Conservation (phyloP, 371 early-diverging fungal genomes). For the Lichtheimia ramosa region DNA sequence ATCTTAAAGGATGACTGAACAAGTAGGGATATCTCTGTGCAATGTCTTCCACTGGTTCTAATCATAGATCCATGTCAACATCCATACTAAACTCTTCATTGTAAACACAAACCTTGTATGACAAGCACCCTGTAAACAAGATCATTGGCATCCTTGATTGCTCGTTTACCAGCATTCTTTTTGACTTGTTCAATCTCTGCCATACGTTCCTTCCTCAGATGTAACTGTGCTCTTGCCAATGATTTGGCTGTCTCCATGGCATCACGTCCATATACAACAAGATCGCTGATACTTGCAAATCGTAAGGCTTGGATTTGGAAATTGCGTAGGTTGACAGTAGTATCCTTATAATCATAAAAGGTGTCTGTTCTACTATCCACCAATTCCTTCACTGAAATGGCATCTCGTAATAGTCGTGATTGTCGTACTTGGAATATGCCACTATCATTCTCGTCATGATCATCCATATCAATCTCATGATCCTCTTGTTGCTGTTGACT, state of each 20-base stretch:
- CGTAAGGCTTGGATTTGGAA: constrained; percentile 57
- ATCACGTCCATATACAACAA: constrained; percentile 48
- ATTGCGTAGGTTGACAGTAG: constrained; percentile 60
- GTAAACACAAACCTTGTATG: constrained; percentile 35
- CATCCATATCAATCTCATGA: too few relatives aligned
- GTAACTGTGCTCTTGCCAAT: constrained; percentile 46
- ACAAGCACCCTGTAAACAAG: constrained; percentile 48
- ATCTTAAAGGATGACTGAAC: constrained; percentile 26
- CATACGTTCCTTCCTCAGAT: constrained; percentile 18
- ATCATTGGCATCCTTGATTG: constrained; percentile 21
- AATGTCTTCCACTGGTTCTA: too few relatives aligned
- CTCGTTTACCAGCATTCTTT: constrained; percentile 26
- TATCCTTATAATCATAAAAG: constrained; percentile 17
- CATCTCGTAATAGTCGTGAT: constrained; percentile 21
- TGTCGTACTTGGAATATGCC: too few relatives aligned
- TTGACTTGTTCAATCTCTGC: constrained; percentile 7
- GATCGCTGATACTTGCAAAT: constrained; percentile 56
- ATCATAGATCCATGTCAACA: too few relatives aligned
- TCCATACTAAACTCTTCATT: too few relatives aligned
- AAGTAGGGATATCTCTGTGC: too few relatives aligned
- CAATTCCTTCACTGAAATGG: constrained; percentile 14
- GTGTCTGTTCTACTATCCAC: constrained; percentile 15
- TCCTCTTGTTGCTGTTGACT: neutral
- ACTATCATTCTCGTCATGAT: constrained; percentile 4
- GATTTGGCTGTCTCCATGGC: constrained; percentile 39